Base-by-base conservation (phyloP, 306 rosid genomes). In the Malus sieversii region DNA sequence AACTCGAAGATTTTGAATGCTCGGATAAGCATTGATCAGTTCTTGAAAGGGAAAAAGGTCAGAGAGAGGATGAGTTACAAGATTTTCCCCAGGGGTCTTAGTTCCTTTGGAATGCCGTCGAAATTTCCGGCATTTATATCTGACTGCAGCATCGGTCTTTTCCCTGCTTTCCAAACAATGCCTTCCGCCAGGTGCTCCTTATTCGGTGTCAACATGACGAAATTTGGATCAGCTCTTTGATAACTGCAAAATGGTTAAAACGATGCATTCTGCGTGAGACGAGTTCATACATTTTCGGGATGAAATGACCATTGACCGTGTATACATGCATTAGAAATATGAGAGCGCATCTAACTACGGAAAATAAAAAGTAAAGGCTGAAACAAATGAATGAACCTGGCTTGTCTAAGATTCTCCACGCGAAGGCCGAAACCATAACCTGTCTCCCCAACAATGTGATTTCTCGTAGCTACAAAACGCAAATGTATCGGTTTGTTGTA, bases 171-270 rank as follows among this genome's bases (percentile, higher is more conserved):
- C 97, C 96, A 89, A 67, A 81, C 82, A 45, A 90, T 74, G 85
- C 99, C 97, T 76, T 92, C 86, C 20, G 97, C 99, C 58, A 89
- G 77, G 84, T 95, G 97, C 85, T 90, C 97, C 85, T 90, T 95
- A 81, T 73, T 90, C 46, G 93, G 97, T 14, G 99, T 92, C 80
- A 95, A 91, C 97, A 95, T 92, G 57, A 90, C 96, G 63, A 70
- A 92, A 86, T 92, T 92, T 25, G 99, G 97, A 88, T 95, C 97
- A 5, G 99, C 99, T 86, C 97, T 90, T 89, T 90, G 88, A 80
- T 95, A 95, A 72, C 97, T 95, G 92, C 82, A 77, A 70, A 78
- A 57, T 22, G 71, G 76, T 40, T 45, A 20, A 63, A 78, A 46
- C 18, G 42, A 25, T 33, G n/a, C 23, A 75, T 33, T 19, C 70